Conservation (phyloP, 345 rosid genomes). For the Camelina neglecta region DNA sequence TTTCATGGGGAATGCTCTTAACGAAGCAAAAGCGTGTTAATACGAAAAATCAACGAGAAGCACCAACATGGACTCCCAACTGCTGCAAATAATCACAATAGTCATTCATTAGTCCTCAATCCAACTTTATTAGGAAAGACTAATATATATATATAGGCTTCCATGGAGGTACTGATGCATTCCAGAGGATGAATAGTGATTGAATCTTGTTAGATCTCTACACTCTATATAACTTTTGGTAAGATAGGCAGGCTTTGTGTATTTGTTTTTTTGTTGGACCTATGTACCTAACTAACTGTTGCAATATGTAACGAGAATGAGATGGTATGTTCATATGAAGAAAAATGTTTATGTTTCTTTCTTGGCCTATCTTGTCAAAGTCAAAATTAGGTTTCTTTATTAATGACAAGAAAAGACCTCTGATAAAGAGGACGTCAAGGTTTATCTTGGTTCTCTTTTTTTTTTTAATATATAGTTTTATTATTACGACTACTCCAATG, state of each 20-base stretch:
- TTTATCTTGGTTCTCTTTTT: not conserved
- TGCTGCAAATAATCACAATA: constrained; percentile 22
- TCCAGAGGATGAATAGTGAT: not conserved
- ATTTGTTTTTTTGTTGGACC: not conserved
- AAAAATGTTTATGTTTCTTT: not conserved
- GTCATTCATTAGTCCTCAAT: constrained; percentile 1
- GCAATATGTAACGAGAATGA: not conserved
- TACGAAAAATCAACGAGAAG: constrained; percentile 42
- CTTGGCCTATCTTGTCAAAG: not conserved
- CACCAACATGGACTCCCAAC: constrained; percentile 18
- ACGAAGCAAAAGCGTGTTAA: constrained; percentile 41
- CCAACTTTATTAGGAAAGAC: constrained; percentile 33
- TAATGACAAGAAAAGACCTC: not conserved
- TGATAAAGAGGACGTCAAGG: not conserved
- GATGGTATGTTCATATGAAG: constrained; percentile 3
- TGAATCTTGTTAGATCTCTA: not conserved
- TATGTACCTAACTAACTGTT: not conserved
- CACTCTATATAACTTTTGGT: not conserved
- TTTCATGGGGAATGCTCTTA: constrained; percentile 42
- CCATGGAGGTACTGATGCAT: not conserved
- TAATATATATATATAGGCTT: not conserved
- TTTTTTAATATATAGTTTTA: not conserved
- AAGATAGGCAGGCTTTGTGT: not conserved
- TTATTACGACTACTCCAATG: not conserved
- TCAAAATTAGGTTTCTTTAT: not conserved